These are phyloP conservation scores for Penicillium coffeae DNA, from an alignment of 495 filamentous ascomycete genomes.

Conservation along the genomic window DNA sequence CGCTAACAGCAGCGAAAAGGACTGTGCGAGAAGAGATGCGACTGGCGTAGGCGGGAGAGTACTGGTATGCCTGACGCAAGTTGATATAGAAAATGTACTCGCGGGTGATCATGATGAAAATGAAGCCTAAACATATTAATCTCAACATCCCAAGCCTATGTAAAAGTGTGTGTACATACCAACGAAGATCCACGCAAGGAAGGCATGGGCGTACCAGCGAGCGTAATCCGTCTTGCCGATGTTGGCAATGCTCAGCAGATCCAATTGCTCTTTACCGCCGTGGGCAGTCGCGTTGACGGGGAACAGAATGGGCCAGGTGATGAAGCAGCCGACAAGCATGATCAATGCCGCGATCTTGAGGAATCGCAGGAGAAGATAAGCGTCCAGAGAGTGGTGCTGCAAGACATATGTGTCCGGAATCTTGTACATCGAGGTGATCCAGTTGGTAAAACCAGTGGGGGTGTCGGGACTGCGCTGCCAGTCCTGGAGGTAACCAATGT, in stretches of 20 bases:
- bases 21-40: constrained; percentile 93
- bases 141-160: not conserved
- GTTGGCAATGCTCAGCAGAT: constrained; percentile 77
- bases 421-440: constrained; percentile 72
- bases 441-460: constrained; percentile 67
- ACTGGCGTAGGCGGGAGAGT: constrained; percentile 81
- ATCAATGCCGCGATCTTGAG: constrained; percentile 68
- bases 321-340: constrained; percentile 72
- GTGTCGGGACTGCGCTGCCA: constrained; percentile 66
- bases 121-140: constrained; percentile 49
- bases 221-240: constrained; percentile 48
- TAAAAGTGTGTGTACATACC: constrained; percentile 34
- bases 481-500: constrained; percentile 65
- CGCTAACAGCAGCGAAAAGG: constrained; percentile 82
- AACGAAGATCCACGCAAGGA: constrained; percentile 73
- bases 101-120: constrained; percentile 85
- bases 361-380: constrained; percentile 83
- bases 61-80: constrained; percentile 87
- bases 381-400: constrained; percentile 85
- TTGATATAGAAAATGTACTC: constrained; percentile 96
- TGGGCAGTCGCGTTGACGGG: constrained; percentile 78
- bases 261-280: constrained; percentile 58
- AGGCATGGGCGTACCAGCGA: constrained; percentile 74
- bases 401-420: constrained; percentile 81
- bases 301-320: constrained; percentile 84